Base-by-base conservation (phyloP, 106 monocot species). In the Acanthochlamys bracteata region DNA sequence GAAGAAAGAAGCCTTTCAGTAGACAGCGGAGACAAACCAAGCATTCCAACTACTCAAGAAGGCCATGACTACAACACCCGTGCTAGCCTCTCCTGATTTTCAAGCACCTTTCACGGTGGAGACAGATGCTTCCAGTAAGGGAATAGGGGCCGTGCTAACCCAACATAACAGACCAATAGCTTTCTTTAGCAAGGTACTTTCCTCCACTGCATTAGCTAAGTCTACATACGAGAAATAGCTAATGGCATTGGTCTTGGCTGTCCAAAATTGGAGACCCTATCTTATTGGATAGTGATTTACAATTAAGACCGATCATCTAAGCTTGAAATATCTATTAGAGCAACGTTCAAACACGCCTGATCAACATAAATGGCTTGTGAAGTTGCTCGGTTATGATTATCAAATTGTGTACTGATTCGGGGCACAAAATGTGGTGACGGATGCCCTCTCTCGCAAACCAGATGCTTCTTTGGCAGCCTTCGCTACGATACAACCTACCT, bases 381-480 rank as follows among this genome's bases (percentile, higher is more conserved):
- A 66, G 26, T 33, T 53, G 11, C 10, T 53, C 1, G 25, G 51
- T 12, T 66, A 39, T 33, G 66, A 53, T n/a, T 66, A 54, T 39
- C 11, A 13, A 17, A 53, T 66, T 0, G 14, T 1, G 24, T 66
- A 66, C 33, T 4, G 21, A 10, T n/a, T 9, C 0, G 53, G 53
- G 4, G n/a, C 10, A 2, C 1, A 22, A 10, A 66, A 53, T 39
- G 8, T 7, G 4, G 66, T 12, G 1, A 53, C 54, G 1, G 66
- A 66, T 39, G 66, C 54, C n/a, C 53, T 66, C 26, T 66, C 66
- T 14, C 17, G 12, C 12, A 12, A 49, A 17, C 49, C 49, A 49
- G 49, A 14, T 14, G 33, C 33, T 33, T 17, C 49, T 14, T 12
- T 49, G 17, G 15, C 49, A 49, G 49, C 17, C 12, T 17, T 17